These are phyloP conservation scores for Cryptococcus deneoformans DNA, from an alignment of 1,284 basidiomycete genomes.

Conservation along the genomic window DNA sequence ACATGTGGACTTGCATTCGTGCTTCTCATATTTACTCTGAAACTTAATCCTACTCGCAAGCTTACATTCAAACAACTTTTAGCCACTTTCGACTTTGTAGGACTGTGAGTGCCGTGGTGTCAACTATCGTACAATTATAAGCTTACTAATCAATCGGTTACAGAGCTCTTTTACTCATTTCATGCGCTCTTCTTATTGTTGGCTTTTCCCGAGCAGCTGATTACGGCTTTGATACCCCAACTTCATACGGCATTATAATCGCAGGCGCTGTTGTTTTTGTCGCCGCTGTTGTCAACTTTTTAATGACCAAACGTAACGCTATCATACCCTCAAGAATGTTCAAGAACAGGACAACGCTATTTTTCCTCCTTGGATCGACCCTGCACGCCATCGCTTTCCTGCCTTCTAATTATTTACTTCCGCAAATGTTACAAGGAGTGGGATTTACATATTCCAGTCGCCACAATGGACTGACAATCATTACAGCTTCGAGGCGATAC, in stretches of 20 bases:
- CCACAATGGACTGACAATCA: background rate
- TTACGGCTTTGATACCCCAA: conserved; percentile 45
- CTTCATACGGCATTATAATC: conserved; percentile 70
- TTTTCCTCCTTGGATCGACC: conserved; percentile 36
- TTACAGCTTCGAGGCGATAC: conserved; percentile 22
- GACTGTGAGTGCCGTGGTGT: conserved; percentile 17
- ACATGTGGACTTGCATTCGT: conserved; percentile 57
- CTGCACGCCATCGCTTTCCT: conserved; percentile 37
- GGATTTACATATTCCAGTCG: background rate
- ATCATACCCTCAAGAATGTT: conserved; percentile 58
- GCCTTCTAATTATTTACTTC: conserved; percentile 29
- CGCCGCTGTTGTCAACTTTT: conserved; percentile 62
- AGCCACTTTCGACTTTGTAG: conserved; percentile 45
- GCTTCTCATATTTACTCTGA: conserved; percentile 73
- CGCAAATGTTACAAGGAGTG: conserved; percentile 38
- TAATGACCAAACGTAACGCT: conserved; percentile 66
- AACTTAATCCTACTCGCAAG: conserved; percentile 59
- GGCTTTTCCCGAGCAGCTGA: conserved; percentile 60
- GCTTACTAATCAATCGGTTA: conserved; percentile 2
- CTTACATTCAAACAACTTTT: conserved; percentile 23
- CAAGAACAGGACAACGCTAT: conserved; percentile 38
- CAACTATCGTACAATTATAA: background rate
- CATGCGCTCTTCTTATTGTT: conserved; percentile 71
- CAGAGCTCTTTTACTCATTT: conserved; percentile 61
- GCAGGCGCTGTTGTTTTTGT: conserved; percentile 64